Evolutionary conservation across 139 green algal genomes (phyloP), one percentile per base, ranked within the genome.

Genomic region (Mesotaenium endlicherianum): DNA sequence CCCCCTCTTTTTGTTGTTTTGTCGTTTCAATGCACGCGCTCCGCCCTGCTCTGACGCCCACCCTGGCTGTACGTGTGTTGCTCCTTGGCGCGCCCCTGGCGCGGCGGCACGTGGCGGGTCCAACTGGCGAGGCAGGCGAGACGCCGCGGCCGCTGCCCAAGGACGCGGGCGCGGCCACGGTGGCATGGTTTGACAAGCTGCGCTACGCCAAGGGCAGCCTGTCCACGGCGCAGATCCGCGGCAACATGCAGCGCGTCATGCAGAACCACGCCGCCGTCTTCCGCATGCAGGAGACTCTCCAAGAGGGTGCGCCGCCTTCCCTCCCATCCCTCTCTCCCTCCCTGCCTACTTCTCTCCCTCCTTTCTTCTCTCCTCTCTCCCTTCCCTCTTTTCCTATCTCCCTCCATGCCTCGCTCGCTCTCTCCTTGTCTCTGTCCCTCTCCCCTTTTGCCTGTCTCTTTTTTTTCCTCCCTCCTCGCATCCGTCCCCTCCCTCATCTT

Each of bases 191-290:
- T 80, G 94, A 99, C 88, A 91, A 91, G 88, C 86, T 98, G 83
- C 92, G 95, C 69, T 93, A 95, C 81, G 81, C 92, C 76, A 94
- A 91, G 59, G 96, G 96, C 80, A 87, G 40, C 78, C 83, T 93
- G 82, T 81, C 88, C 79, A 97, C 94, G 1, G 88, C 93, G 14
- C 60, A 92, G 75, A 91, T 98, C 34, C 90, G 96, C 11, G 86
- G 89, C 72, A 93, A 91, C 58, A 91, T 91, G 88, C 88, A 91
- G 76, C 41, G 70, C 0, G 49, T 88, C 1, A 91, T 93, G 90
- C 89, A 93, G 87, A 95, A 94, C 85, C 91, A 98, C 86, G 96
- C 96, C 4, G 96, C 96, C 0, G 96, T 99, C 69, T 98, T 98
- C 93, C 86, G 95, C 36, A 97, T 94, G 0, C 76, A 97, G 90